Percentiles rank a stretch among this genome's conserved stretches.
Conservation (phyloP, 768 basidiomycete genomes). For the Tulasnella sp. region DNA sequence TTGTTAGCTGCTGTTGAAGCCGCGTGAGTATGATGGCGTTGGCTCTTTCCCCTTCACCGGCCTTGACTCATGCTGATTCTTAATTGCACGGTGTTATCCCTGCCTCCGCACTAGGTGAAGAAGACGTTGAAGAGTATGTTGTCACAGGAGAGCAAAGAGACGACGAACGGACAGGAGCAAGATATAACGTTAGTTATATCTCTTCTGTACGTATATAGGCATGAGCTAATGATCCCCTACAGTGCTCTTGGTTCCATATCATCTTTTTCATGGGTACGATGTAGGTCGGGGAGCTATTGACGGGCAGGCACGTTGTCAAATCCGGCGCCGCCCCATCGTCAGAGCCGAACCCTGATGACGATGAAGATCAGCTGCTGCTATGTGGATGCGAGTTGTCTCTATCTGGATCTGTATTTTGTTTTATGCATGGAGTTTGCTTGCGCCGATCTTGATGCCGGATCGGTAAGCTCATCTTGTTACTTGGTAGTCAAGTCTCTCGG, state of each 20-base stretch:
- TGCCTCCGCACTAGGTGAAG: conserved; percentile 71
- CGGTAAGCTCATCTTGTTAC: conserved; percentile 37
- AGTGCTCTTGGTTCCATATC: conserved; percentile 99
- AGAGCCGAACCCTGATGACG: conserved; percentile 22
- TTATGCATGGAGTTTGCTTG: conserved; percentile 78
- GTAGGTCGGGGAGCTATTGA: conserved; percentile 95
- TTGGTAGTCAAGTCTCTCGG: too few species aligned
- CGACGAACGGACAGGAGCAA: conserved; percentile 84
- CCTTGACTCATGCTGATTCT: neutral
- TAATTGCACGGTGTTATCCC: conserved; percentile 58
- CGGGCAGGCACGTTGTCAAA: conserved; percentile 67
- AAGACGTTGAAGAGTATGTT: conserved; percentile 40
- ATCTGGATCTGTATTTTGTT: conserved; percentile 85
- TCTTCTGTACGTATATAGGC: neutral
- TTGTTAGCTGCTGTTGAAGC: conserved; percentile 93
- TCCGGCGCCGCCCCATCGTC: conserved; percentile 20
- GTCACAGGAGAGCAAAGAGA: conserved; percentile 60
- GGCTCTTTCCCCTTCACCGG: neutral
- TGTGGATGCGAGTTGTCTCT: conserved; percentile 98
- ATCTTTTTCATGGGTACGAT: conserved; percentile 92
- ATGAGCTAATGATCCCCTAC: conserved; percentile 15
- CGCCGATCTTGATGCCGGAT: conserved; percentile 79
- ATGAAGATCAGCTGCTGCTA: conserved; percentile 84
- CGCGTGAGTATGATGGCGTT: conserved; percentile 53
- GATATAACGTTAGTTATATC: conserved; percentile 64